Percentiles rank a stretch among this genome's conserved stretches.
These are phyloP conservation scores for Fusarium liriodendri DNA, from an alignment of 2,329 filamentous ascomycete genomes.

Conservation along the genomic window DNA sequence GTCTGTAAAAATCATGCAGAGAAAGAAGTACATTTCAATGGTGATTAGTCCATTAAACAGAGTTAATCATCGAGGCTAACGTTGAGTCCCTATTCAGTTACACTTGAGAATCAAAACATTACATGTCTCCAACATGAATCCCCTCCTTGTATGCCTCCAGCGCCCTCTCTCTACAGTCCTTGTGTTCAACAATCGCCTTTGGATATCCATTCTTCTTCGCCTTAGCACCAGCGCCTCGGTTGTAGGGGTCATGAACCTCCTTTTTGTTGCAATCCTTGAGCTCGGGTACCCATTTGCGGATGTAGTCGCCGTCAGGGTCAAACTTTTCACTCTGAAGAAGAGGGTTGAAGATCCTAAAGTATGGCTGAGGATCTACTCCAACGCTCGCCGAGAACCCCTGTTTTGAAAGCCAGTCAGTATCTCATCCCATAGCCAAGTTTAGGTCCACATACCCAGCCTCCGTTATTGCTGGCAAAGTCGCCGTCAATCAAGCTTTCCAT, in stretches of 20 bases:
- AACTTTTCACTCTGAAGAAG: conserved; percentile 88
- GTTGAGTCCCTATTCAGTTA: neutral
- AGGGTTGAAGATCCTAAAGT: conserved; percentile 92
- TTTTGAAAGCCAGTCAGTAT: neutral
- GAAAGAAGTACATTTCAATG: neutral
- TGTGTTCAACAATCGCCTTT: conserved; percentile 79
- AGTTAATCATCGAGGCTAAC: neutral
- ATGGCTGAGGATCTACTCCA: conserved; percentile 87
- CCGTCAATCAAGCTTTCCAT: conserved; percentile 85
- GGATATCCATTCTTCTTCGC: conserved; percentile 80
- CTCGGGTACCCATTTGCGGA: conserved; percentile 85
- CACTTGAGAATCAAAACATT: neutral
- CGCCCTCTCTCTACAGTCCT: conserved; percentile 73
- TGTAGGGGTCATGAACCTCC: conserved; percentile 85
- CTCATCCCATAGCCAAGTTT: neutral
- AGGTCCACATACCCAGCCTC: conserved; percentile 56
- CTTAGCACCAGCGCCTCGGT: conserved; percentile 66
- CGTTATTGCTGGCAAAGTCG: conserved; percentile 83
- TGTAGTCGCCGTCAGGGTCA: conserved; percentile 81
- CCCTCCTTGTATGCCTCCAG: conserved; percentile 75
- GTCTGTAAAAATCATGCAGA: neutral
- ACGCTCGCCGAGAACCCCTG: conserved; percentile 67
- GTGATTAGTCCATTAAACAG: neutral
- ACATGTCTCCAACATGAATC: conserved; percentile 45
- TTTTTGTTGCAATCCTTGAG: conserved; percentile 71